Base-by-base conservation (phyloP, 176 grass and related monocot species). In the Aegilops sharonensis region DNA sequence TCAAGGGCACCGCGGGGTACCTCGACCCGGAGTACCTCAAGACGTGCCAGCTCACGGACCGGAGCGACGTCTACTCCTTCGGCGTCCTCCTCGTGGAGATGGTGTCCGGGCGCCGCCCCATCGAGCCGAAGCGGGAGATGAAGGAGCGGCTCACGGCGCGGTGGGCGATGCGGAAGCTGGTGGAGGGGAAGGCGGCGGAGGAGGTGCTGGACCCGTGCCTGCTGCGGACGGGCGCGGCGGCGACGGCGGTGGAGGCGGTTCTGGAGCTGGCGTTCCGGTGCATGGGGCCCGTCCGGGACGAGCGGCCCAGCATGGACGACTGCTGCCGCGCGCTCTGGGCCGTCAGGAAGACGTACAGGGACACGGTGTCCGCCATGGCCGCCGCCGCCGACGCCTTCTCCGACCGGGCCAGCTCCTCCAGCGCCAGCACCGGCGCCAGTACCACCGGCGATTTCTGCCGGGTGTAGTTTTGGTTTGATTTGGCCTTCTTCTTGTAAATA, bases 1-100 rank as follows among this genome's bases (percentile, higher is more conserved):
- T 95, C 47, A 98, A 98, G 87, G 97, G 97, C 45, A 98, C 97
- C 25, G 93, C 97, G 7, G 97, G 97, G 17, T 98, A 98, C 93
- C 85, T 98, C 2, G 97, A 98, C 83, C 97, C 97, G 17, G 97
- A 98, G 79, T 98, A 98, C 90, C 85, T 98, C 27, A 92, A 86
- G 89, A 98, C 92, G 27, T 95, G 87, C 87, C 94, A 98, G 65
- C 91, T 98, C 42, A 98, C 97, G 32, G 97, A 98, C 78, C 91
- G 91, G 78, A 98, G 94, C 79, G 97, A 98, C 70, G 97, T 98
- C 42, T 98, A 90, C 92, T 98, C 97, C 71, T 98, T 95, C 77
- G 97, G 97, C 2, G 90, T 95, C 2, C 87, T 98, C 8, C 89
- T 98, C 13, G 88, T 98, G 0, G 97, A 98, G 91, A 72, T 95